Conservation (phyloP, 1,284 basidiomycete genomes). For the Ustilago lituana region DNA sequence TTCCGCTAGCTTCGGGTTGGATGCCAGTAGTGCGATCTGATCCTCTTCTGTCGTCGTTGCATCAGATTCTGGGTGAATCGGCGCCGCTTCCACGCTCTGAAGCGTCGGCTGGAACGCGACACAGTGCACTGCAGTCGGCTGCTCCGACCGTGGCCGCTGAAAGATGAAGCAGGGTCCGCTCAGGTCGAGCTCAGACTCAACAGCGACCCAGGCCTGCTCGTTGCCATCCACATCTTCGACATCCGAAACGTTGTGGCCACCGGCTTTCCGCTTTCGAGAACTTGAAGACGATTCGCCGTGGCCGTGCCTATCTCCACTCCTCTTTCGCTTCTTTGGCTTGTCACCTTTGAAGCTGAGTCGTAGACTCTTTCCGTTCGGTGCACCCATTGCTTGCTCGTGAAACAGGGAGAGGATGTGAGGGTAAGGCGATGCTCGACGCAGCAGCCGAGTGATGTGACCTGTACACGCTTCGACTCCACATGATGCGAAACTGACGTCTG, state of each 20-base stretch:
- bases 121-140: slow-evolving; percentile 6
- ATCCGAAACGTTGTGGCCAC: slow-evolving; percentile 24
- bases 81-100: slow-evolving; percentile 34
- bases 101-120: slow-evolving; percentile 38
- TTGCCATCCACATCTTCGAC: slow-evolving; percentile 54
- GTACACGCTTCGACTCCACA: too few species aligned
- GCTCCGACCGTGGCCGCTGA: slow-evolving; percentile 3
- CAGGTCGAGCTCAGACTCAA: slow-evolving; percentile 34
- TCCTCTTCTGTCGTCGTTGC: slow-evolving; percentile 12
- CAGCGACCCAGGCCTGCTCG: slow-evolving; percentile 55
- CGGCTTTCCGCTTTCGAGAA: slow-evolving; percentile 21
- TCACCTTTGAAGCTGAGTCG: slow-evolving; percentile 52
- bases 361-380: slow-evolving; percentile 23
- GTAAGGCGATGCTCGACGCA: too few species aligned
- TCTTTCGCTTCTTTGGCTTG: slow-evolving; percentile 40
- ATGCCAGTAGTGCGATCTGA: slow-evolving; percentile 15
- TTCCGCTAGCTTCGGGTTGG: slow-evolving; percentile 29
- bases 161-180: slow-evolving; percentile 49
- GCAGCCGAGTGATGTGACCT: too few species aligned
- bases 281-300: slow-evolving; percentile 15
- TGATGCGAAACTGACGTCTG: too few species aligned
- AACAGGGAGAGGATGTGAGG: too few species aligned
- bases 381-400: too few species aligned
- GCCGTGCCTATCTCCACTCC: slow-evolving; percentile 14
- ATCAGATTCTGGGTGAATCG: slow-evolving; percentile 3